These are phyloP conservation scores for Floccularia luteovirens DNA, from an alignment of 768 basidiomycete species.

Conservation along the genomic window DNA sequence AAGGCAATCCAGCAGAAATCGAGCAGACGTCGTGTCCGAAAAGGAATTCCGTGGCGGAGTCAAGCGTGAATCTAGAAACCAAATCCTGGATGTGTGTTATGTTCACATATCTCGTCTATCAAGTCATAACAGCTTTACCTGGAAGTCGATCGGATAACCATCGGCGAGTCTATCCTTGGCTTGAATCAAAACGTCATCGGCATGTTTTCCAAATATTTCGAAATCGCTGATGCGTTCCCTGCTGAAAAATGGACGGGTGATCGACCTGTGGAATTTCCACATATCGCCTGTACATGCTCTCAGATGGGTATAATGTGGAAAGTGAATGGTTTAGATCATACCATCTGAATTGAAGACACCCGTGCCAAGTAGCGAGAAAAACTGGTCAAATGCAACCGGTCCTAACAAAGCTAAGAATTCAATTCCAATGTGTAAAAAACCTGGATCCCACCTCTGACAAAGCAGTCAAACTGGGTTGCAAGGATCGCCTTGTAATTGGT, in stretches of 20 bases:
- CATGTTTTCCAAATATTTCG: constrained; percentile 50
- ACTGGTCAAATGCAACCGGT: constrained; percentile 14
- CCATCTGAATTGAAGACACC: constrained; percentile 59
- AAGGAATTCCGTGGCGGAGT: constrained; percentile 56
- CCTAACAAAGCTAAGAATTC: too few species aligned
- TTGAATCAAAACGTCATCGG: constrained; percentile 33
- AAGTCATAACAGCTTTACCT: constrained; percentile 23
- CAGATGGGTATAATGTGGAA: neutral
- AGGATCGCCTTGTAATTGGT: constrained; percentile 26
- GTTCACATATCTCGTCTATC: neutral
- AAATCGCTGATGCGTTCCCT: constrained; percentile 53
- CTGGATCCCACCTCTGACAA: constrained; percentile 31
- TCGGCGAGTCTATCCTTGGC: constrained; percentile 33
- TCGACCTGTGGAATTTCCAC: constrained; percentile 63
- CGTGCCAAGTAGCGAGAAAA: constrained; percentile 35
- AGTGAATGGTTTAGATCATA: constrained; percentile 12
- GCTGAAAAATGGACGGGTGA: constrained; percentile 65
- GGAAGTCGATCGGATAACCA: constrained; percentile 52
- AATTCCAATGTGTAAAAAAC: too few species aligned
- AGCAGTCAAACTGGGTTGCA: constrained; percentile 37
- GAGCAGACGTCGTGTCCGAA: constrained; percentile 46
- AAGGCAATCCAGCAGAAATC: constrained; percentile 40
- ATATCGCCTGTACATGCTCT: constrained; percentile 32
- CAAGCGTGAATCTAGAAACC: constrained; percentile 47
- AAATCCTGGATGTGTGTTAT: constrained; percentile 23